Evolutionary conservation across 73 alveolate genomes (phyloP), one percentile per base, ranked within the genome.

Genomic region (Paramecium sonneborni): DNA sequence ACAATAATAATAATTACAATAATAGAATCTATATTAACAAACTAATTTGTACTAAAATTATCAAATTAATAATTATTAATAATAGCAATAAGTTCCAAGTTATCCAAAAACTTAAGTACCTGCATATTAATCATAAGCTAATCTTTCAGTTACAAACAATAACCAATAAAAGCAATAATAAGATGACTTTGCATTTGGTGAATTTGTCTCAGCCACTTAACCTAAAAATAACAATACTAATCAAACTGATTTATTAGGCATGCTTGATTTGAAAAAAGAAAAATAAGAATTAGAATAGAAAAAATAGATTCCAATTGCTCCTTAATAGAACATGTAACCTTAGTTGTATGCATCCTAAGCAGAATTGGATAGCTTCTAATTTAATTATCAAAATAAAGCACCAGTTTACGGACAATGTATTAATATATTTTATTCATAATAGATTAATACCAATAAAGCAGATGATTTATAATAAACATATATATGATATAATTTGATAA

Each of bases 231-330:
- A 3, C 24, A 62, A 62, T 62, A 5, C 30, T 48, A 32, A 32
- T 30, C 24, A 62, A 26, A 26, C 84, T 32, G 86, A 72, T 72
- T 72, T 72, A 15, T 43, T 79, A 44, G 90, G 74, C 15, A 79
- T 79, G 90, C 39, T 79, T 5, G 90, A 79, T 79, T 79, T 79
- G 72, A 44, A 41, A 62, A 79, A 79, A 46, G 90, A 38, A 46
- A 46, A 43, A 24, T 11, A 79, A 34, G 86, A 72, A 72, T 72
- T 46, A 44, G 76, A 43, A 41, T 23, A 43, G 15, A 44, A 79
- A 23, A 38, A 79, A 39, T 46, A 79, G 46, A 21, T 74, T 11
- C 58, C 87, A 35, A 39, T 15, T 1, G 90, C 39, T 2, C 23
- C 90, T 43, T 44, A 46, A 41, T n/a, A 12, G 26, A 30, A 30